phyloP scores from a whole-genome alignment of 495 filamentous ascomycete species.

The Penicillium manginii region DNA sequence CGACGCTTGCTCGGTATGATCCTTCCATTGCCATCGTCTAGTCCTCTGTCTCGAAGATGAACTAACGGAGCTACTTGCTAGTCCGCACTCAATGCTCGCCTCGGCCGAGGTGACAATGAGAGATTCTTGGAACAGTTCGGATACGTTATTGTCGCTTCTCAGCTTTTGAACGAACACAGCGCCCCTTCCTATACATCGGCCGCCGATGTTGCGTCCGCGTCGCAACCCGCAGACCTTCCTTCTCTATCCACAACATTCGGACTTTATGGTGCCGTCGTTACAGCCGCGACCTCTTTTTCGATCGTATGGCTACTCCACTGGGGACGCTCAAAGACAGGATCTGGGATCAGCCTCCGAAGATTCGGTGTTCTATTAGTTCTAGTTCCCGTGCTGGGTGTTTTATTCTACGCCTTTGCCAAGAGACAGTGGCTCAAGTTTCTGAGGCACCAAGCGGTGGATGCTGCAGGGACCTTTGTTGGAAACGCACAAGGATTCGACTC shows the following conservation, averaged over 20 bases:
- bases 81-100: slow-evolving; percentile 65
- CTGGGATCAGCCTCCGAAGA: slow-evolving; percentile 45
- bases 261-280: slow-evolving; percentile 54
- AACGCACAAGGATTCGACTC: slow-evolving; percentile 84
- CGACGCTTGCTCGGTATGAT: slow-evolving; percentile 60
- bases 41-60: not conserved
- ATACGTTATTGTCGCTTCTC: slow-evolving; percentile 93
- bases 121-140: slow-evolving; percentile 94
- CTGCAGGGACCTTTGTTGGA: slow-evolving; percentile 71
- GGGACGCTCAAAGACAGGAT: slow-evolving; percentile 46
- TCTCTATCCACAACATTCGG: slow-evolving; percentile 50
- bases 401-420: slow-evolving; percentile 73
- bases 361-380: slow-evolving; percentile 62
- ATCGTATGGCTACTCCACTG: slow-evolving; percentile 76
- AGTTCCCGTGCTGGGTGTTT: slow-evolving; percentile 55
- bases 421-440: slow-evolving; percentile 86
- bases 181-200: slow-evolving; percentile 52
- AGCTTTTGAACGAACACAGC: slow-evolving; percentile 74
- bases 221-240: slow-evolving; percentile 38
- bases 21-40: not conserved
- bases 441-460: slow-evolving; percentile 73
- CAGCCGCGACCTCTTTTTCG: slow-evolving; percentile 62
- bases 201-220: slow-evolving; percentile 41
- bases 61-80: slow-evolving; percentile 31
- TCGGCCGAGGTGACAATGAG: slow-evolving; percentile 81